Percentiles rank a stretch among this genome's conserved stretches.
phyloP scores from a whole-genome alignment of 495 filamentous ascomycete species.

The Trichodelitschia bisporula region DNA sequence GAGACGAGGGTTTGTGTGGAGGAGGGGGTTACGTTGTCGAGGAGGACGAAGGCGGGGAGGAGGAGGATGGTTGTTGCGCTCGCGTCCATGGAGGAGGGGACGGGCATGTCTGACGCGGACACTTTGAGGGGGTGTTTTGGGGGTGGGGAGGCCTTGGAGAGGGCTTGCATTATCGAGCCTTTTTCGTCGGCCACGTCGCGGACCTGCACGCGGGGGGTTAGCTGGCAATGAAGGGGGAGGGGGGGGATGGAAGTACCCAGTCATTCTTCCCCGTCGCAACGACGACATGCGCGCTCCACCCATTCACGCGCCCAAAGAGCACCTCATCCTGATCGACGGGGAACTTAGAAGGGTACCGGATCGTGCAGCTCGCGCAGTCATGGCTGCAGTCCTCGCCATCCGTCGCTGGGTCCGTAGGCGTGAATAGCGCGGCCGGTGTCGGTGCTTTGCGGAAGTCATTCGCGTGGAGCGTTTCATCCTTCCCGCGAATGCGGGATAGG shows the following conservation, averaged over 20 bases:
- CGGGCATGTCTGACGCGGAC: conserved; percentile 79
- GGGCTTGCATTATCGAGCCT: conserved; percentile 87
- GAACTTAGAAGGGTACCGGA: conserved; percentile 52
- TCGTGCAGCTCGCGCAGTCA: conserved; percentile 66
- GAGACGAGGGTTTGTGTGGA: conserved; percentile 48
- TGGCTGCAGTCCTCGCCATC: conserved; percentile 78
- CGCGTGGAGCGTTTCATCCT: too few species aligned
- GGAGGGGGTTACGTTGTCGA: conserved; percentile 66
- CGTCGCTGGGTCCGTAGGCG: conserved; percentile 36
- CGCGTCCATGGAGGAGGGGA: conserved; percentile 32
- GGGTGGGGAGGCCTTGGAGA: conserved; percentile 24
- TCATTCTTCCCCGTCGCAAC: conserved; percentile 90
- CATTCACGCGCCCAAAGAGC: conserved; percentile 70
- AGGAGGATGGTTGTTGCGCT: conserved; percentile 64
- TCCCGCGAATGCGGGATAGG: too few species aligned
- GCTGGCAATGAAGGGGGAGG: not conserved
- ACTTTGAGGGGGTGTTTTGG: conserved; percentile 52
- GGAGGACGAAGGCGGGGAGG: conserved; percentile 63
- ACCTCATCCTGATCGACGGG: conserved; percentile 52
- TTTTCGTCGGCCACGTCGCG: conserved; percentile 34
- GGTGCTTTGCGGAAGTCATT: conserved; percentile 13
- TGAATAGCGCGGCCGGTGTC: conserved; percentile 26
- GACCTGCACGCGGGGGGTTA: not conserved
- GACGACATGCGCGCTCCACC: conserved; percentile 70
- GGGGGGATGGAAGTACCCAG: conserved; percentile 39